Percentiles rank a stretch among this genome's conserved stretches.
Evolutionary conservation across 768 basidiomycete genomes (phyloP).

Genomic region (Basidioascus undulatus): DNA sequence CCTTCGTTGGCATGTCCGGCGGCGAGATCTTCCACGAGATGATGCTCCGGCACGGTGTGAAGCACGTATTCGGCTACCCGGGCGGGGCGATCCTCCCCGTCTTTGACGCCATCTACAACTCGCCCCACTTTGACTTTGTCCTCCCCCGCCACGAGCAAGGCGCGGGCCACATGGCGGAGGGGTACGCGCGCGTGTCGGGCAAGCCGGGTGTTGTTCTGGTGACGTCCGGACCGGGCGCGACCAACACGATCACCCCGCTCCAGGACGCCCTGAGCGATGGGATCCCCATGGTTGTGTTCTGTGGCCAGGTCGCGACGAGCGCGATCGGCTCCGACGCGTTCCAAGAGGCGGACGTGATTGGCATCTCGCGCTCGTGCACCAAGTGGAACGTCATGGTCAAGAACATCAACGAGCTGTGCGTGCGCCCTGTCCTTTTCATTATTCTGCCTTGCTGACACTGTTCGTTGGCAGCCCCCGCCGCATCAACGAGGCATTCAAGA

Average conservation of each 20-base stretch:
- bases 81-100: slow-evolving; percentile 85
- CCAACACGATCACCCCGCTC: slow-evolving; percentile 93
- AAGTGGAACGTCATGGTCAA: slow-evolving; percentile 99
- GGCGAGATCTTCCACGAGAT: slow-evolving; percentile 99
- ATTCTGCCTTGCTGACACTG: no score
- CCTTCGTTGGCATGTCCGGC: slow-evolving; percentile 81
- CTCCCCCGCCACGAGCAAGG: slow-evolving; percentile 95
- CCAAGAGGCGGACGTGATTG: slow-evolving; percentile 92
- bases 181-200: slow-evolving; percentile 89
- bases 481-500: slow-evolving; percentile 98
- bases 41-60: slow-evolving; percentile 92
- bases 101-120: slow-evolving; percentile 98
- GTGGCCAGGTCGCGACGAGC: slow-evolving; percentile 96
- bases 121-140: slow-evolving; percentile 78
- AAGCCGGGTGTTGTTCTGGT: slow-evolving; percentile 95
- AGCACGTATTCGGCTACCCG: slow-evolving; percentile 93
- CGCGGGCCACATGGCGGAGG: slow-evolving; percentile 97
- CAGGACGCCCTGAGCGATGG: slow-evolving; percentile 92
- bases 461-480: no score
- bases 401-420: slow-evolving; percentile 81
- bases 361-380: slow-evolving; percentile 88
- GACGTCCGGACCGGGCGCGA: slow-evolving; percentile 92
- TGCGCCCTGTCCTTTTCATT: no score
- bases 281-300: slow-evolving; percentile 80
- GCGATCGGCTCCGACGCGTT: slow-evolving; percentile 97